Percentiles rank a stretch among this genome's conserved stretches.
Evolutionary conservation across 1,139 yeast genomes (phyloP).

Genomic region (Yarrowia galli): DNA sequence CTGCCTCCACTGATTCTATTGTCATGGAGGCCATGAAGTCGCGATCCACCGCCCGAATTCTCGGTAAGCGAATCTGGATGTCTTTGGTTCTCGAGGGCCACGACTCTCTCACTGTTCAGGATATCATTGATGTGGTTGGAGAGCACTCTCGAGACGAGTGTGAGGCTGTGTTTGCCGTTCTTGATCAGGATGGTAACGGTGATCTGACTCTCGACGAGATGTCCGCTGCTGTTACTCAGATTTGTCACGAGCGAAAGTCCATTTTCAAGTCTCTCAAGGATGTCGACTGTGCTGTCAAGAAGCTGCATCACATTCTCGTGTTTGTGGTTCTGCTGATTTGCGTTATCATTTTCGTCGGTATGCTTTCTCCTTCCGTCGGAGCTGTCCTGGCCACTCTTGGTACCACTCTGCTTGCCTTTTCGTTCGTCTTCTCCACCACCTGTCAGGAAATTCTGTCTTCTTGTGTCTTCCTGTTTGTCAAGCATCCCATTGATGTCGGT

Average conservation of each 20-base stretch:
- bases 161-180: conserved; percentile 49
- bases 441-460: conserved; percentile 54
- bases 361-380: conserved; percentile 54
- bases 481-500: conserved; percentile 56
- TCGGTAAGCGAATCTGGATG: conserved; percentile 55
- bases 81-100: conserved; percentile 54
- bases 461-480: conserved; percentile 54
- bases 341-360: conserved; percentile 53
- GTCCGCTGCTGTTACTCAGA: conserved; percentile 49
- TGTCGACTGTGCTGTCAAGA: conserved; percentile 54
- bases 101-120: conserved; percentile 50
- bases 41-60: conserved; percentile 47
- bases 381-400: conserved; percentile 55
- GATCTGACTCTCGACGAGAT: conserved; percentile 53
- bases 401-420: conserved; percentile 53
- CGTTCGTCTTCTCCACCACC: conserved; percentile 53
- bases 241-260: conserved; percentile 51
- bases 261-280: conserved; percentile 53
- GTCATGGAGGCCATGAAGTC: conserved; percentile 52
- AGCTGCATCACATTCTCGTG: conserved; percentile 52
- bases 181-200: conserved; percentile 53
- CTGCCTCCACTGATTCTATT: conserved; percentile 45
- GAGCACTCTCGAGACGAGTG: conserved; percentile 48
- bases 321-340: conserved; percentile 51
- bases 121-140: conserved; percentile 53